These are phyloP conservation scores for Stephanodiscus triporus DNA, from an alignment of 108 stramenopile genomes.

Conservation along the genomic window DNA sequence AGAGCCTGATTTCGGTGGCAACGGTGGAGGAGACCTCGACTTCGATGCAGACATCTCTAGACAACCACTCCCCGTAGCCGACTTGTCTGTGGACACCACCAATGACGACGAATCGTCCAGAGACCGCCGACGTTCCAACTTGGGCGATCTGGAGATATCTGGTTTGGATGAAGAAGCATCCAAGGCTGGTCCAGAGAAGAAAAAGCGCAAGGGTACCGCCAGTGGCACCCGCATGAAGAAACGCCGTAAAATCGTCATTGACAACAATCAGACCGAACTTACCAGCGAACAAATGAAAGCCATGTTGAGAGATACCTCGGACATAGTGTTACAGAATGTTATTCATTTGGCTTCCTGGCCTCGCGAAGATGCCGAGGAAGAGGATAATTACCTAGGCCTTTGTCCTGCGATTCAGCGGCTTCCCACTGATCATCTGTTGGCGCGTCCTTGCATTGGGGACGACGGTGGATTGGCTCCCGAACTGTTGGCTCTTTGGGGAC, in stretches of 20 bases:
- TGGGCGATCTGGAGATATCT: slow-evolving; percentile 54
- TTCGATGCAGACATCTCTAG: slow-evolving; percentile 42
- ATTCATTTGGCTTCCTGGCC: slow-evolving; percentile 61
- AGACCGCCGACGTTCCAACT: slow-evolving; percentile 32
- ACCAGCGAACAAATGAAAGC: slow-evolving; percentile 73
- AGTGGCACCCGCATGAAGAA: slow-evolving; percentile 65
- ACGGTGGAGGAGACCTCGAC: slow-evolving; percentile 39
- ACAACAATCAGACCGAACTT: slow-evolving; percentile 84
- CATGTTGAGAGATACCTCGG: slow-evolving; percentile 77
- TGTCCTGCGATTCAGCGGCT: slow-evolving; percentile 32
- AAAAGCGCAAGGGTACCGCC: slow-evolving; percentile 40
- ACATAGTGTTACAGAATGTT: slow-evolving; percentile 59
- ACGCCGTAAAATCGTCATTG: slow-evolving; percentile 81
- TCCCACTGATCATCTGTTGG: slow-evolving; percentile 57
- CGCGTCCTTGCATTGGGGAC: slow-evolving; percentile 77
- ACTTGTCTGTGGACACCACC: slow-evolving; percentile 47
- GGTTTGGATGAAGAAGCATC: slow-evolving; percentile 29
- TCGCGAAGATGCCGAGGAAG: slow-evolving; percentile 50
- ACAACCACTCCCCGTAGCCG: slow-evolving; percentile 41
- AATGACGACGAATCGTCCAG: slow-evolving; percentile 55
- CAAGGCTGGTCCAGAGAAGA: slow-evolving; percentile 22
- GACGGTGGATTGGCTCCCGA: slow-evolving; percentile 72
- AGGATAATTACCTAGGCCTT: slow-evolving; percentile 15
- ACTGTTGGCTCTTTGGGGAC: slow-evolving; percentile 65
- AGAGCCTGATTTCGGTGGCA: slow-evolving; percentile 29